Evolutionary conservation across 2,329 filamentous ascomycete species (phyloP), one percentile per base, ranked within the genome.

Genomic region (Cephalotrichum gorgonifer): DNA sequence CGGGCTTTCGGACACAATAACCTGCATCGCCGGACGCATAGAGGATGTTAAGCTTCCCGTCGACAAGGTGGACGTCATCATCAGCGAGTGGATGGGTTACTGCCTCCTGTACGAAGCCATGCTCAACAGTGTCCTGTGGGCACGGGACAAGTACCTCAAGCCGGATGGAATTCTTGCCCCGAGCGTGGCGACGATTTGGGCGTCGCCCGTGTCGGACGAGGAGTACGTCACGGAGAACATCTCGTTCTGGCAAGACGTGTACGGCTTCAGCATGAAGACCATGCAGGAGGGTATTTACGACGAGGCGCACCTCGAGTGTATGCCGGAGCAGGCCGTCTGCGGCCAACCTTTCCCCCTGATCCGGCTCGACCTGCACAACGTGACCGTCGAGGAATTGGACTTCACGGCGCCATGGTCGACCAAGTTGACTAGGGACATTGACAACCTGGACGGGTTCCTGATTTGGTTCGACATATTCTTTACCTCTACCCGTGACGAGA

Each of bases 81-180:
- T 97, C 52, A 94, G 87, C 52, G 90, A 97, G 65, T 97, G 90
- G 90, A 97, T 97, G 90, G 90, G 90, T 27, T 97, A 97, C 63
- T 87, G 84, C 54, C 76, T 96, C 17, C 76, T 96, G 6, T 97
- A 94, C 64, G 90, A 97, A 67, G 88, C 89, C 50, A 97, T 97
- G 90, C 80, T 97, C 26, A 88, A 93, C 54, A 94, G 88, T 44
- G 88, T 97, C 22, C 75, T 97, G 46, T 91, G 81, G 60, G 91
- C 91, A 41, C 78, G 90, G 53, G 90, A 97, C 67, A 81, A 79
- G 56, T 96, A 95, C 64, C 79, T 97, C 23, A 81, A 78, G 52
- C 79, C 84, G 1, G 83, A 80, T 50, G 90, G 90, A 15, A 73
- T 96, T 47, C 82, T 97, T 70, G 85, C 93, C 2, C 91, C 91